Evolutionary conservation across 1,284 basidiomycete species (phyloP).

Genomic region (Heliocybe sulcata): DNA sequence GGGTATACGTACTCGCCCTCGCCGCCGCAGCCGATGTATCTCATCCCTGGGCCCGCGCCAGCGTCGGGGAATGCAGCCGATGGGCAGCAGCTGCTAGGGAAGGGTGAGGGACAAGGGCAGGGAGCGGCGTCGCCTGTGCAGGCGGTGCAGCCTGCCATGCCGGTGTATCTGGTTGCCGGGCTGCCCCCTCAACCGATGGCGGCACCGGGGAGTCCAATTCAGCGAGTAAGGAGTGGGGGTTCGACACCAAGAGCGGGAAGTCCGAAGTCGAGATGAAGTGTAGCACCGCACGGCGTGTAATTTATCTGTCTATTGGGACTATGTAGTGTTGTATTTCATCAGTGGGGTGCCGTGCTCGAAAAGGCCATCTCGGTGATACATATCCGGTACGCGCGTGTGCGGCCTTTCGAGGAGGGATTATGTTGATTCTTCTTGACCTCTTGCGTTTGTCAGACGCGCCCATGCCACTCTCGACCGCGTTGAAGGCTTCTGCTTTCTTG

Average conservation of each 20-base stretch:
- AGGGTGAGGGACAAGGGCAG: background rate
- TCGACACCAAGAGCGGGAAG: background rate
- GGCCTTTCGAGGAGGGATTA: too few species aligned
- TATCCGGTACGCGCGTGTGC: too few species aligned
- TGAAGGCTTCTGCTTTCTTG: too few species aligned
- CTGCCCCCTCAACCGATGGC: background rate
- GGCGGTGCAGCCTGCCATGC: constrained; percentile 1
- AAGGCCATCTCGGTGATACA: too few species aligned
- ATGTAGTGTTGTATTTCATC: too few species aligned
- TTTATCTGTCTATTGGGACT: too few species aligned
- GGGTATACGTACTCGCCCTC: constrained; percentile 1
- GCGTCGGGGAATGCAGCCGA: background rate
- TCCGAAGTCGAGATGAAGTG: background rate
- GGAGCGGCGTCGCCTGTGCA: background rate
- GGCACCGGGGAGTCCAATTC: background rate
- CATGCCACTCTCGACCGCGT: too few species aligned
- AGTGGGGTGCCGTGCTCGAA: too few species aligned
- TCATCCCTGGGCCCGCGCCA: background rate
- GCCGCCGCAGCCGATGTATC: background rate
- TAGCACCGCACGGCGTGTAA: too few species aligned
- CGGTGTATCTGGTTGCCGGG: background rate
- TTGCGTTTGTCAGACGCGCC: too few species aligned
- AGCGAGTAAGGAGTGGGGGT: background rate
- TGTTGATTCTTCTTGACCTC: too few species aligned
- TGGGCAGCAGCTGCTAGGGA: background rate